phyloP scores from a whole-genome alignment of 1,139 yeast genomes.

The Saccharomycopsis phalli region DNA sequence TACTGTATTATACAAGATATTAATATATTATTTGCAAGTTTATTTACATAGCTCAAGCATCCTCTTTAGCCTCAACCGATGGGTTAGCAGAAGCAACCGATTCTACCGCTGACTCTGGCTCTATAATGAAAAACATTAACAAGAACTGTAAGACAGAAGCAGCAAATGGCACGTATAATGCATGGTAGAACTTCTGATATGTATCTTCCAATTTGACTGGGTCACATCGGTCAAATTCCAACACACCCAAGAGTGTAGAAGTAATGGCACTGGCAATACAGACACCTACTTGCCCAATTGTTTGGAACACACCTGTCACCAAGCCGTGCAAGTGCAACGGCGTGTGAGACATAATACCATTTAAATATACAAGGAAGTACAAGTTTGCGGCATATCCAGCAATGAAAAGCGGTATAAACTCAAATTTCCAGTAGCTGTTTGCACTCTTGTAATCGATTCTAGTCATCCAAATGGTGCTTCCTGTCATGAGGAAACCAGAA shows the following conservation, averaged over 20 bases:
- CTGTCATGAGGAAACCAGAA: constrained; percentile 13
- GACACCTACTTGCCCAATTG: constrained; percentile 25
- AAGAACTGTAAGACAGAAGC: neutral
- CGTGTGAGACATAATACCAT: constrained; percentile 25
- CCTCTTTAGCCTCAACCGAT: too few relatives aligned
- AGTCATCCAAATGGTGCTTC: constrained; percentile 23
- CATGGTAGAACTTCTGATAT: neutral
- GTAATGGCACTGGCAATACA: constrained; percentile 18
- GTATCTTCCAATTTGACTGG: too few relatives aligned
- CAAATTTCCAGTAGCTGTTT: constrained; percentile 26
- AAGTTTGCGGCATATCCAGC: constrained; percentile 23
- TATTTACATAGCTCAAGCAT: too few relatives aligned
- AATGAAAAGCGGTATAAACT: constrained; percentile 24
- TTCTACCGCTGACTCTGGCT: too few relatives aligned
- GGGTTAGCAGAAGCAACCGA: too few relatives aligned
- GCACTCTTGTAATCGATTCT: constrained; percentile 21
- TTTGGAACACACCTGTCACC: constrained; percentile 27
- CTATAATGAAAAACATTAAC: neutral
- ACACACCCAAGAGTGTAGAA: neutral
- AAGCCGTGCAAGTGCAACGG: constrained; percentile 30
- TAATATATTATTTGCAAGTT: too few relatives aligned
- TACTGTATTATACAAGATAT: too few relatives aligned
- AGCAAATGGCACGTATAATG: neutral
- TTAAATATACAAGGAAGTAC: constrained; percentile 22
- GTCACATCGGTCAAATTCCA: neutral